phyloP scores from a whole-genome alignment of 2,329 filamentous ascomycete species.

The Conoideocrella luteorostrata region DNA sequence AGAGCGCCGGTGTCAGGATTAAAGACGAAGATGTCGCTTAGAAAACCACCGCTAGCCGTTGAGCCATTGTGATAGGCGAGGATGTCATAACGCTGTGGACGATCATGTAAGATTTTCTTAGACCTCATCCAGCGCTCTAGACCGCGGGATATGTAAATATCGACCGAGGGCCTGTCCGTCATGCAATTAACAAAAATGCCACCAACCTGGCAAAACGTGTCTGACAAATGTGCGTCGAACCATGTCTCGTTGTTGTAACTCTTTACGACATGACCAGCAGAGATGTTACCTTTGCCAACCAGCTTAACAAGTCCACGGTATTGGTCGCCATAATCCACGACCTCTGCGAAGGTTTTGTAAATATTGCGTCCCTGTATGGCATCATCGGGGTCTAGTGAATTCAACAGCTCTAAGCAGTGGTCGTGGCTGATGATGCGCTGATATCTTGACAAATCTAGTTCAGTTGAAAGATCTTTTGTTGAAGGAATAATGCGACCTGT shows the following conservation, averaged over 20 bases:
- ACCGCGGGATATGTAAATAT: constrained; percentile 27
- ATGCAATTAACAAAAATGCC: constrained; percentile 32
- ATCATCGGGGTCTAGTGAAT: constrained; percentile 21
- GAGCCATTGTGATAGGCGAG: not conserved
- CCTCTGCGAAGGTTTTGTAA: constrained; percentile 26
- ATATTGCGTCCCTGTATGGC: constrained; percentile 28
- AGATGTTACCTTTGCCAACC: not conserved
- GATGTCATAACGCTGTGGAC: not conserved
- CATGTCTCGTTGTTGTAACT: not conserved
- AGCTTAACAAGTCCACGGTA: not conserved
- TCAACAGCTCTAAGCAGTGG: constrained; percentile 19
- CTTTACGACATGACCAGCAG: not conserved
- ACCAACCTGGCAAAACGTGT: constrained; percentile 29
- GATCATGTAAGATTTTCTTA: not conserved
- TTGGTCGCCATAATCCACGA: too few species aligned
- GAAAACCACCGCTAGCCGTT: too few species aligned
- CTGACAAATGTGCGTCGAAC: constrained; percentile 14
- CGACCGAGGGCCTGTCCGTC: constrained; percentile 17
- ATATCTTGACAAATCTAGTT: constrained; percentile 3
- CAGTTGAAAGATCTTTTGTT: too few species aligned
- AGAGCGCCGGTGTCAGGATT: too few species aligned
- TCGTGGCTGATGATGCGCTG: constrained; percentile 22
- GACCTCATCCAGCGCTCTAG: constrained; percentile 26
- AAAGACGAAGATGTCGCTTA: too few species aligned
- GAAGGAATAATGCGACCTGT: too few species aligned